Evolutionary conservation across 2,329 filamentous ascomycete species (phyloP), one percentile per base, ranked within the genome.

Genomic region (Catunica adiposa): DNA sequence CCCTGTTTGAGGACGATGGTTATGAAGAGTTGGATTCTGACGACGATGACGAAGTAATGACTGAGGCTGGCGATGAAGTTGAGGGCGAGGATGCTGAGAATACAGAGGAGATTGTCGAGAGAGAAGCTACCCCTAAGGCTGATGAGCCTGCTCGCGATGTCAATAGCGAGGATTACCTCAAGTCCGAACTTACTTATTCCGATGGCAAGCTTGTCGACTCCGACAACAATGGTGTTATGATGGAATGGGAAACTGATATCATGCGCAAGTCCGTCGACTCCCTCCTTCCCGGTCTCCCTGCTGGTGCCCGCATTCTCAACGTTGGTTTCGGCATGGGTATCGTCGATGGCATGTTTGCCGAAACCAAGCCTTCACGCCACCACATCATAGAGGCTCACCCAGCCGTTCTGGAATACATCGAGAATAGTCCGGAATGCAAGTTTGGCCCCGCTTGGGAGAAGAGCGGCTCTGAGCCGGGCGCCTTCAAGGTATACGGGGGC

Each of bases 301-400:
- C 51, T 0, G 84, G 83, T 1, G 77, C 84, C 61, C 78, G 81
- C 48, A 79, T 92, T 38, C 78, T 94, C 59, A 94, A 94, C 65
- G 81, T 94, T 57, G 89, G 89, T 4, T 89, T 94, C 62, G 89
- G 88, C 4, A 92, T 94, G 86, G 88, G 87, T 46, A 94, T 94
- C 58, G 77, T 94, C 55, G 88, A 94, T 65, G 73, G 72, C 53
- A 81, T 89, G 68, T 85, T 94, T 62, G 79, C 84, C 58, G 76
- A 74, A 9, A 80, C 82, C 17, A 71, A 73, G 17, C 87, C 87
- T 0, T 69, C 78, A 0, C 71, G 74, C 6, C 88, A 94, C 66
- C 88, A 94, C 68, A 88, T 94, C 63, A 77, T 94, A 64, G 88
- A 94, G 68, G 88, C 88, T 1, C 88, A 94, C 64, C 82, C 85